These are phyloP conservation scores for Paecilomyces fulvus DNA, from an alignment of 2,329 filamentous ascomycete species.

Conservation along the genomic window DNA sequence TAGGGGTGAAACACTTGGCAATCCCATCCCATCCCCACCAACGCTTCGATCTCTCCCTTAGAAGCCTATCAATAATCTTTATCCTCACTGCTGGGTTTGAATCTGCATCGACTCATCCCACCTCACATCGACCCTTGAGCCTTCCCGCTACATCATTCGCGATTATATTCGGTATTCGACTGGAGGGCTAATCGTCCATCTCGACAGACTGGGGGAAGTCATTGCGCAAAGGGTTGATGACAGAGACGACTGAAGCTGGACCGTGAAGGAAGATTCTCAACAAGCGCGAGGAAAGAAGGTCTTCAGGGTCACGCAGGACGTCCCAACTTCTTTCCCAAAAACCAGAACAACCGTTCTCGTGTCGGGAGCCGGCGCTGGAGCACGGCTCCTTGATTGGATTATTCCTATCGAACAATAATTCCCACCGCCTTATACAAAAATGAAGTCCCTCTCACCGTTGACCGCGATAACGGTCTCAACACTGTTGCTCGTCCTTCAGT, in stretches of 20 bases:
- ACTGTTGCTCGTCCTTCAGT: conserved; percentile 16
- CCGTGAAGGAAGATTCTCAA: neutral
- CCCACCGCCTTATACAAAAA: conserved; percentile 9
- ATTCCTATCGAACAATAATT: neutral
- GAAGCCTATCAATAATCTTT: neutral
- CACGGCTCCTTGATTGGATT: conserved; percentile 1
- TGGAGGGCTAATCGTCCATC: neutral
- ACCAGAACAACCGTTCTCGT: conserved; percentile 8
- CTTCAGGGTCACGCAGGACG: conserved; percentile 31
- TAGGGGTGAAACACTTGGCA: conserved; percentile 5
- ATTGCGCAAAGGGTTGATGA: neutral
- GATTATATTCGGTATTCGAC: neutral
- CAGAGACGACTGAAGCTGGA: neutral
- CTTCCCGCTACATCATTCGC: neutral
- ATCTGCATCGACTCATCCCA: neutral
- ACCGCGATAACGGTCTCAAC: conserved; percentile 17
- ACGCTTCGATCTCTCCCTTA: neutral
- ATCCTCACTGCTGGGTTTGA: neutral
- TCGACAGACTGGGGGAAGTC: neutral
- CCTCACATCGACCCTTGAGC: neutral
- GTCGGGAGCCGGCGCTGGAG: conserved; percentile 12
- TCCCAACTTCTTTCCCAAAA: conserved; percentile 20
- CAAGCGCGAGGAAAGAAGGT: conserved; percentile 1
- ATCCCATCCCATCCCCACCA: conserved; percentile 1
- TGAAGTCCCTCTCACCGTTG: conserved; percentile 19